Percentiles rank a stretch among this genome's conserved stretches.
Evolutionary conservation across 192 early-diverging fungal species (phyloP).

Genomic region (Entomortierella parvispora): DNA sequence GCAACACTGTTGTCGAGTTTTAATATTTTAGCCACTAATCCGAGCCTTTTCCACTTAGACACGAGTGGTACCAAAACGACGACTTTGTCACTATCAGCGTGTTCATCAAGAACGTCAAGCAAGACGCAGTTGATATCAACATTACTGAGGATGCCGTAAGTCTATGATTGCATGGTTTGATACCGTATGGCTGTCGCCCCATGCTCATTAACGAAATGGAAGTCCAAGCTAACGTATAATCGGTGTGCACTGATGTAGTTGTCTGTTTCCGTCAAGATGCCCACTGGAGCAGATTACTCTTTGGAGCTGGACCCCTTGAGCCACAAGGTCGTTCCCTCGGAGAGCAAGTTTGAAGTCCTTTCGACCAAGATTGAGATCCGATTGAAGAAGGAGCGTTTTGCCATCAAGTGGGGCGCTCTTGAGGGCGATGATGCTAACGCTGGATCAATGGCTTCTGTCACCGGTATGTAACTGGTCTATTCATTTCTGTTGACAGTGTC

Average conservation of each 20-base stretch:
- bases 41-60: slow-evolving; percentile 57
- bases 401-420: slow-evolving; percentile 87
- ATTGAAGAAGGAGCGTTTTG: slow-evolving; percentile 81
- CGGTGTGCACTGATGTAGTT: no score
- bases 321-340: slow-evolving; percentile 77
- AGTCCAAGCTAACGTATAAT: no score
- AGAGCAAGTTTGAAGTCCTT: slow-evolving; percentile 79
- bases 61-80: slow-evolving; percentile 99
- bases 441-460: slow-evolving; percentile 52
- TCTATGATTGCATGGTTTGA: no score
- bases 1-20: background rate
- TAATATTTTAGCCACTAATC: background rate
- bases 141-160: slow-evolving; percentile 68
- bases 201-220: no score
- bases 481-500: slow-evolving; percentile 52
- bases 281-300: slow-evolving; percentile 86
- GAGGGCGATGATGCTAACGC: slow-evolving; percentile 73
- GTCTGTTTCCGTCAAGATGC: slow-evolving; percentile 85
- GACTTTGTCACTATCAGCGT: slow-evolving; percentile 85
- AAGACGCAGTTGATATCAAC: slow-evolving; percentile 75
- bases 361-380: slow-evolving; percentile 96
- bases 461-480: slow-evolving; percentile 44
- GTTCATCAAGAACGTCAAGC: slow-evolving; percentile 89
- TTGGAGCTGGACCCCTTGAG: slow-evolving; percentile 93
- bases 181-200: no score